Base-by-base conservation (phyloP, 1,284 basidiomycete species). In the Inonotus obliquus region DNA sequence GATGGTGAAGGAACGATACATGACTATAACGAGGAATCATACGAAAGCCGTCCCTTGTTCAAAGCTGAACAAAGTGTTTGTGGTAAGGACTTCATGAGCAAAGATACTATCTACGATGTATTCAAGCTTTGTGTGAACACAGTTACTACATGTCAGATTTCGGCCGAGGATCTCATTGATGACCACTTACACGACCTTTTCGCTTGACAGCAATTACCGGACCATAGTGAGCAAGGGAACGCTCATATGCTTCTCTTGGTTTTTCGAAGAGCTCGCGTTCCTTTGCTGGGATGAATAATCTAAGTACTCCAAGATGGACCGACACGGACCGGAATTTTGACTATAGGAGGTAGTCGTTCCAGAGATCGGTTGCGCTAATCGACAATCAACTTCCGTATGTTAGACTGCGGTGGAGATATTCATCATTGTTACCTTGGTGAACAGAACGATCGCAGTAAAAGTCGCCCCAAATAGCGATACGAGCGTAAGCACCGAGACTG, bases 121-220 rank as follows among this genome's bases (percentile, higher is more conserved):
- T 41, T 59, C 57, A 35, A 59, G 45, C 57, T 59, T 13, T 17
- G 19, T 35, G n/a, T 19, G 48, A 29, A 11, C 21, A 17, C 21
- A n/a, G 7, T 7, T 35, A 23, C 21, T 25, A 10, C n/a, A n/a
- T n/a, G n/a, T n/a, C n/a, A n/a, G n/a, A n/a, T n/a, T n/a, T n/a
- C n/a, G n/a, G n/a, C n/a, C n/a, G n/a, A n/a, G n/a, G n/a, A n/a
- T n/a, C n/a, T n/a, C n/a, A n/a, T n/a, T n/a, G n/a, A n/a, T n/a
- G n/a, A n/a, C n/a, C n/a, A 51, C 57, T 51, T 51, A 59, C 57
- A 25, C 57, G 47, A 37, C 57, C 57, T 37, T 59, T 59, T 6
- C 57, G 45, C 32, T 41, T 35, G 13, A 59, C 57, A 13, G 41
- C 57, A 21, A 59, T 41, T 11, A 59, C 48, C 11, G 45, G 47